These are phyloP conservation scores for Fremontodendron californicum DNA, from an alignment of 345 rosid genomes.

Conservation along the genomic window DNA sequence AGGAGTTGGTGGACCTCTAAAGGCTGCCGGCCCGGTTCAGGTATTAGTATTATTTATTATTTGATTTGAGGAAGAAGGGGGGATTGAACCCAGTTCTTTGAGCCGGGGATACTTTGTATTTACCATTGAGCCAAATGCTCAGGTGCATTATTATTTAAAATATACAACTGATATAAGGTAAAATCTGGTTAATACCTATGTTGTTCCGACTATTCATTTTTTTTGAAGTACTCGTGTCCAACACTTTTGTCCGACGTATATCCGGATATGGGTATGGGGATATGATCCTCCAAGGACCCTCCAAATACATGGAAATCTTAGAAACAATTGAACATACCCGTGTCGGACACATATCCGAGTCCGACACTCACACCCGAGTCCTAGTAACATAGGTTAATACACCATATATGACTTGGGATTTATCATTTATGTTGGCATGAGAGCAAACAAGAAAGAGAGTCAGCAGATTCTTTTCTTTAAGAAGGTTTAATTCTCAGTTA, in stretches of 20 bases:
- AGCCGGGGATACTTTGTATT: background rate
- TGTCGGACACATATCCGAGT: too few relatives aligned
- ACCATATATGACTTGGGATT: background rate
- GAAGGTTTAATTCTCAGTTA: background rate
- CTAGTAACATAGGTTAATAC: too few relatives aligned
- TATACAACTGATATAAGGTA: background rate
- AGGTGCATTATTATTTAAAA: background rate
- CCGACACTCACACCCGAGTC: too few relatives aligned
- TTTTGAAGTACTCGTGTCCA: too few relatives aligned
- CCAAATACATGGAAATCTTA: too few relatives aligned
- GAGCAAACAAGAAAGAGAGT: background rate
- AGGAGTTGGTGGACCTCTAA: conserved; percentile 77
- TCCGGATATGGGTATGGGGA: too few relatives aligned
- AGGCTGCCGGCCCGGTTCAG: conserved; percentile 92
- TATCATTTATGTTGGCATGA: background rate
- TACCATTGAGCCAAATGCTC: background rate
- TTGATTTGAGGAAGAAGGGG: background rate
- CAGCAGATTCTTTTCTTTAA: background rate
- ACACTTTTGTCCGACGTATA: too few relatives aligned
- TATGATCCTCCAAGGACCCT: too few relatives aligned
- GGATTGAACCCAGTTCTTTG: background rate
- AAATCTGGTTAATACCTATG: background rate
- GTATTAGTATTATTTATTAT: conserved; percentile 25
- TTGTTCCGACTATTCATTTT: too few relatives aligned
- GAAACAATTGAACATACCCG: too few relatives aligned